Evolutionary conservation across 1,284 basidiomycete species (phyloP).

Genomic region (Fomitopsis palustris): DNA sequence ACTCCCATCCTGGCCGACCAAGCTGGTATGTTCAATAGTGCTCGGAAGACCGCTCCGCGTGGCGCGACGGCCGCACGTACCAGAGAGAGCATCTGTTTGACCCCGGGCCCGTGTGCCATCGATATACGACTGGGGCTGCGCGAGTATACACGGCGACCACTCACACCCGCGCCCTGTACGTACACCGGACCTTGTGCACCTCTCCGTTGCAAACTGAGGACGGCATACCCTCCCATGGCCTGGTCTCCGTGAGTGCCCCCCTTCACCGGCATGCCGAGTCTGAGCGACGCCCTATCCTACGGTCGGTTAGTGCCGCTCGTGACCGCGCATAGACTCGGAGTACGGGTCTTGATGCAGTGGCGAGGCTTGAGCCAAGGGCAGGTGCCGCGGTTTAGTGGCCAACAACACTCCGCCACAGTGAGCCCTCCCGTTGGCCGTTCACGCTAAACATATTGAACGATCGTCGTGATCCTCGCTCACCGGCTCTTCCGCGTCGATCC

Average conservation of each 20-base stretch:
- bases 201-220: neutral
- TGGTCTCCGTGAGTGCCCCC: neutral
- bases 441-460: neutral
- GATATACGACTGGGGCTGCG: neutral
- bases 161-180: neutral
- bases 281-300: neutral
- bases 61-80: neutral
- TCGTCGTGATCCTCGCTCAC: neutral
- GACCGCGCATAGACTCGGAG: neutral
- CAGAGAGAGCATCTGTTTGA: neutral
- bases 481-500: neutral
- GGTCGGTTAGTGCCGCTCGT: neutral
- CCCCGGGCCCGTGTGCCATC: neutral
- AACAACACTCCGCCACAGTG: neutral
- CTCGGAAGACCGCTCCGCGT: neutral
- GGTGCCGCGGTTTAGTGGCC: neutral
- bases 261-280: neutral
- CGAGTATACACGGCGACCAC: neutral
- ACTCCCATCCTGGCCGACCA: neutral
- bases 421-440: neutral
- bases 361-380: neutral
- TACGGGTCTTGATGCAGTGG: neutral
- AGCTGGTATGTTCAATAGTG: neutral
- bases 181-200: neutral
- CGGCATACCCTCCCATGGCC: neutral